A percentile compares a stretch with the other conserved stretches of the same genome.
phyloP scores from a whole-genome alignment of 805 yeast species.

The Millerozyma miso region DNA sequence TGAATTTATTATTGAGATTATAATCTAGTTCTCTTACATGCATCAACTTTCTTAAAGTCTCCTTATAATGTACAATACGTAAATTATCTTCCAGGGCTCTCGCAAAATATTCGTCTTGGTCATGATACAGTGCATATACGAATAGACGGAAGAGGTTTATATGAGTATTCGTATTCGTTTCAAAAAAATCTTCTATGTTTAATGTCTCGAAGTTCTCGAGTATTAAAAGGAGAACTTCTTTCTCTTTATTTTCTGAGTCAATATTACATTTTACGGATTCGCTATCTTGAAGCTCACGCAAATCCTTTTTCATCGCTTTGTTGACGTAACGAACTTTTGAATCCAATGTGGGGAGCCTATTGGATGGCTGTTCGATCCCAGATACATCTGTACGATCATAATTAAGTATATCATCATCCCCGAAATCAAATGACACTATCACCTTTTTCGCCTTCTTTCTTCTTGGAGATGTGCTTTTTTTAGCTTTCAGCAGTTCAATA shows the following conservation, averaged over 20 bases:
- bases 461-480: not conserved
- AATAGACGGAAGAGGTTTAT: constrained; percentile 4
- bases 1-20: constrained; percentile 9
- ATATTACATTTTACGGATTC: not conserved
- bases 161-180: not conserved
- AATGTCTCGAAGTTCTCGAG: constrained; percentile 3
- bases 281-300: not conserved
- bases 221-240: not conserved
- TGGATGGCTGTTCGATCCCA: not conserved
- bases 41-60: constrained; percentile 4
- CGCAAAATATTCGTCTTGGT: constrained; percentile 10
- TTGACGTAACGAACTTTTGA: not conserved
- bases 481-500: not conserved
- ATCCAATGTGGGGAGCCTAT: not conserved
- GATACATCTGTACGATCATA: not conserved
- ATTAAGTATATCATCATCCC: not conserved
- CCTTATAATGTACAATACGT: constrained; percentile 1
- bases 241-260: not conserved
- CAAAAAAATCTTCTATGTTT: not conserved
- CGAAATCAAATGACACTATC: not conserved
- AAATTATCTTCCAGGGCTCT: not conserved
- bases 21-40: constrained; percentile 7
- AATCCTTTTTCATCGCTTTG: not conserved
- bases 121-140: constrained; percentile 7
- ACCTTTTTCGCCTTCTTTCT: not conserved